These are phyloP conservation scores for Mortierella sp. DNA, from an alignment of 371 early-diverging fungal species.

Conservation along the genomic window DNA sequence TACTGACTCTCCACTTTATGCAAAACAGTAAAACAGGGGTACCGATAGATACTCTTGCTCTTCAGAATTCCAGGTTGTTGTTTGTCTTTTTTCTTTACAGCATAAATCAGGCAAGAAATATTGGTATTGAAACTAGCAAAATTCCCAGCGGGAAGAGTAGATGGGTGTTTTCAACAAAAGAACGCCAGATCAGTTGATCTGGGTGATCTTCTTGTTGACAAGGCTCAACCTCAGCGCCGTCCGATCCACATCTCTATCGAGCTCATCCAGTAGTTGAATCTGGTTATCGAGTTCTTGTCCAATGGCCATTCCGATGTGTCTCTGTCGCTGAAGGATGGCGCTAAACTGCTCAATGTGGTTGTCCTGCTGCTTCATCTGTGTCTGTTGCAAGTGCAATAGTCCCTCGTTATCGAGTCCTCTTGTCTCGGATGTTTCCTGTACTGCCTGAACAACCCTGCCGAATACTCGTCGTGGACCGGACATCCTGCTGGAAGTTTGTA, in stretches of 20 bases:
- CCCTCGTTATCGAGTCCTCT: slow-evolving; percentile 78
- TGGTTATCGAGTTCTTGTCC: slow-evolving; percentile 88
- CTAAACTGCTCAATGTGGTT: slow-evolving; percentile 77
- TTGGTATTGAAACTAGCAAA: slow-evolving; percentile 2
- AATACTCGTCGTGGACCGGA: slow-evolving; percentile 65
- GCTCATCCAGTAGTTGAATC: slow-evolving; percentile 83
- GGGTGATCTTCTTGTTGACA: slow-evolving; percentile 79
- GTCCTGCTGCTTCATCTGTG: slow-evolving; percentile 86
- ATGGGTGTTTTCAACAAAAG: no score
- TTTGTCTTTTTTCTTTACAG: no score
- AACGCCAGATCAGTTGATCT: slow-evolving; percentile 62
- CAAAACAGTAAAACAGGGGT: slow-evolving; percentile 30
- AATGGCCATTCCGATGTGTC: slow-evolving; percentile 85
- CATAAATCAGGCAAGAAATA: no score
- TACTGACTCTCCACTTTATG: slow-evolving; percentile 55
- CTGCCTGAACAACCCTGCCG: slow-evolving; percentile 65
- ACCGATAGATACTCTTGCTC: not conserved
- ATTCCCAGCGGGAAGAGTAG: no score
- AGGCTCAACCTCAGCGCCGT: slow-evolving; percentile 79
- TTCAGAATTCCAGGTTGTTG: slow-evolving; percentile 8
- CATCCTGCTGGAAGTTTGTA: slow-evolving; percentile 34
- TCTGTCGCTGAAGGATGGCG: slow-evolving; percentile 79
- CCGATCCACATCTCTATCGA: slow-evolving; percentile 79
- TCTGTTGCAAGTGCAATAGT: slow-evolving; percentile 77
- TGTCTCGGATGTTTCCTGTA: slow-evolving; percentile 80